Evolutionary conservation across 2,329 filamentous ascomycete species (phyloP).

Genomic region (Apiospora hydei): DNA sequence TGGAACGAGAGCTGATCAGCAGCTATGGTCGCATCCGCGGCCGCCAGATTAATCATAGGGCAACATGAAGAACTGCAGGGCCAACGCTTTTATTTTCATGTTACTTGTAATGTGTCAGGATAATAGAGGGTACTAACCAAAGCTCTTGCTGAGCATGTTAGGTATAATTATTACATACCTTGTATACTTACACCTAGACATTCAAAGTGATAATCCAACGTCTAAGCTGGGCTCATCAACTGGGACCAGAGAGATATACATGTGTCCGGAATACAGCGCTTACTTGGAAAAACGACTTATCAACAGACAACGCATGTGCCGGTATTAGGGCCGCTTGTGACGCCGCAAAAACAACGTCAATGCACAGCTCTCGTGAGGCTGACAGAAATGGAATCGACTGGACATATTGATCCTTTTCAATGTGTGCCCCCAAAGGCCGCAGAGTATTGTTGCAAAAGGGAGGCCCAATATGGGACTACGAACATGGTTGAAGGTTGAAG

Average conservation of each 20-base stretch:
- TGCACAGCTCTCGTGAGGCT: background rate
- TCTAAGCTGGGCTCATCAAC: background rate
- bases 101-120: background rate
- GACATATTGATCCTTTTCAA: background rate
- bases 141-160: background rate
- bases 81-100: background rate
- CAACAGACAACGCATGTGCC: background rate
- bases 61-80: background rate
- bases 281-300: background rate
- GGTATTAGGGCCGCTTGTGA: background rate
- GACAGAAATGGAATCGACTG: background rate
- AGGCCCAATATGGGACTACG: no score
- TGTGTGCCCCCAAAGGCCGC: no score
- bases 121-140: background rate
- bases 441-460: background rate
- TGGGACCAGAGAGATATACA: background rate
- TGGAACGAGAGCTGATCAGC: background rate
- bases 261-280: background rate
- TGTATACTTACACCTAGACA: no score
- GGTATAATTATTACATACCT: background rate
- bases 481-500: background rate
- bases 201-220: background rate
- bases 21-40: background rate
- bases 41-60: background rate
- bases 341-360: background rate